Base-by-base conservation (phyloP, 2,329 filamentous ascomycete species). In the Trichophyton rubrum region DNA sequence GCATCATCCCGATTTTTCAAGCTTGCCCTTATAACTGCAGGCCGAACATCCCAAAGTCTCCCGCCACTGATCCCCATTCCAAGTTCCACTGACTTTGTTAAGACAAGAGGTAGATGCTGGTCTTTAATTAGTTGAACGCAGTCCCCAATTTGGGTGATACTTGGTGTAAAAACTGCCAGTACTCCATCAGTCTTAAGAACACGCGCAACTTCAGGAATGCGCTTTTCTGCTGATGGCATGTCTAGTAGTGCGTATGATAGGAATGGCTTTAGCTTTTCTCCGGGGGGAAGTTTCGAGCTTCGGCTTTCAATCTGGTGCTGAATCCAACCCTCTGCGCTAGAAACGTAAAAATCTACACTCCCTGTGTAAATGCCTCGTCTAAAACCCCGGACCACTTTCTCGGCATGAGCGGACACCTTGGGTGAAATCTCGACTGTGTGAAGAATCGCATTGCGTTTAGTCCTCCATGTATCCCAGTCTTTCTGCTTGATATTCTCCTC, bases 261-360 rank as follows among this genome's bases (percentile, higher is more conserved):
- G 68, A 90, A 91, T 0, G 85, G 79, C n/a, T 79, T 68, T 0
- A 72, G 62, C 4, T 61, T 68, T 3, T 49, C 51, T 15, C 58
- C 43, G 63, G 64, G 20, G 22, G 33, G 15, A 17, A 45, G 40
- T 6, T 66, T 65, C 17, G 69, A 58, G 24, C 64, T 57, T 63
- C 77, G 77, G 27, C 68, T 67, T 3, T 68, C 69, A 3, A 81
- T 71, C 59, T 87, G 81, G 7, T 73, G 69, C 1, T 76, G 72
- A 38, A 90, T 75, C 80, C 86, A 90, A 2, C 80, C 77, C 38
- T 81, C 79, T 3, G 89, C 82, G 35, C 82, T 80, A 41, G 84
- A 84, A 56, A 87, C 78, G 70, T 92, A 85, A 68, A 92, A 92
- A 68, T 90, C 85, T 59, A 91, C 77, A 65, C 88, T 82, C 24